These are phyloP conservation scores for Rhodocollybia butyracea DNA, from an alignment of 768 basidiomycete species.

Conservation along the genomic window DNA sequence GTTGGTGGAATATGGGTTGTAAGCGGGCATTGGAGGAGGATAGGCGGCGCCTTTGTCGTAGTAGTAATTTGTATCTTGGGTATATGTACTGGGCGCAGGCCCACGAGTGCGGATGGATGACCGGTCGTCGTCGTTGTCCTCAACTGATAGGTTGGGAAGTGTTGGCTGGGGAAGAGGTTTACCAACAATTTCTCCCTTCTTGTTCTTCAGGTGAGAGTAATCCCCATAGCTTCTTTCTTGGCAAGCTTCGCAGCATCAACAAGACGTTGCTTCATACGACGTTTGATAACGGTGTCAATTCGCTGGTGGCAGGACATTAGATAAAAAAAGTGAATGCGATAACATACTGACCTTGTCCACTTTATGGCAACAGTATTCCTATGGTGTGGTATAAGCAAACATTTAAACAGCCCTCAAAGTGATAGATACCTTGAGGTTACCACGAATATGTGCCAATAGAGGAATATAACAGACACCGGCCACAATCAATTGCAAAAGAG, in stretches of 20 bases:
- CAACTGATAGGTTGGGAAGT: constrained; percentile 85
- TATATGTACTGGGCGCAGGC: constrained; percentile 52
- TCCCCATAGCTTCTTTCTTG: constrained; percentile 92
- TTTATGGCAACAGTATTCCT: constrained; percentile 99
- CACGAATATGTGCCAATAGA: constrained; percentile 92
- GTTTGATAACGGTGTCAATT: constrained; percentile 90
- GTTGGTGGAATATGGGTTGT: constrained; percentile 61
- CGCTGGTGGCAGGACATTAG: constrained; percentile 47
- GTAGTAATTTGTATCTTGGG: constrained; percentile 52
- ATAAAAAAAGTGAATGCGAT: background rate
- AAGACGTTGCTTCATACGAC: constrained; percentile 82
- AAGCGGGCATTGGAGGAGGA: constrained; percentile 75
- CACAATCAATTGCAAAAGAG: constrained; percentile 73
- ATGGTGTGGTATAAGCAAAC: constrained; percentile 5
- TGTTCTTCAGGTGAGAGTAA: constrained; percentile 88
- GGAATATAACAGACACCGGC: constrained; percentile 92
- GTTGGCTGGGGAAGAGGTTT: constrained; percentile 90
- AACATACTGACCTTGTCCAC: constrained; percentile 78
- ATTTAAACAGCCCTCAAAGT: background rate
- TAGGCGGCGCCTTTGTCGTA: constrained; percentile 49
- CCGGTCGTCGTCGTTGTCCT: constrained; percentile 69
- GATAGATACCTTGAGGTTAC: constrained; percentile 82
- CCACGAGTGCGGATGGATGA: constrained; percentile 56
- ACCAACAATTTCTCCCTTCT: constrained; percentile 82
- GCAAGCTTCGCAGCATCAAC: constrained; percentile 78